phyloP scores from a whole-genome alignment of 192 early-diverging fungal genomes.

The Coemansia nantahalensis region DNA sequence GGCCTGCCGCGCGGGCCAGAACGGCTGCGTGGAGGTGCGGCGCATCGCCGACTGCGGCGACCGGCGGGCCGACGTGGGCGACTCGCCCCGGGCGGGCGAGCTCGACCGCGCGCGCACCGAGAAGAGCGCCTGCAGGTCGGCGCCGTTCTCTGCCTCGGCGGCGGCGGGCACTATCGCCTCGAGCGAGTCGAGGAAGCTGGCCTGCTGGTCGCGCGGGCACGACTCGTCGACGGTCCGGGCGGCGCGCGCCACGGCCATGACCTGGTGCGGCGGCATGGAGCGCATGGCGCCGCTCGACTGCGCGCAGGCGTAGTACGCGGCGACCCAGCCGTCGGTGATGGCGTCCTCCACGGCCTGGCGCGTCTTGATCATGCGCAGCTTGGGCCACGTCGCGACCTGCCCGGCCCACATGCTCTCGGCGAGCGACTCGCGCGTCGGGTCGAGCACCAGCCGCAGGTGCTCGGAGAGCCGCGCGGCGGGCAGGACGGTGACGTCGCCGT shows the following conservation, averaged over 20 bases:
- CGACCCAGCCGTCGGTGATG: constrained; percentile 39
- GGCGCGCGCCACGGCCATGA: constrained; percentile 1
- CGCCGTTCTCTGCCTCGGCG: not conserved
- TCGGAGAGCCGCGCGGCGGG: constrained; percentile 61
- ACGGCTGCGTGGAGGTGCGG: too few relatives aligned
- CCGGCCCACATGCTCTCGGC: constrained; percentile 60
- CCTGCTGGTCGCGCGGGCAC: not conserved
- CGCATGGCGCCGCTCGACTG: constrained; percentile 1
- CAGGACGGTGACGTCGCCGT: constrained; percentile 85
- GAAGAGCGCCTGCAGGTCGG: not conserved
- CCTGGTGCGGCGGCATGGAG: constrained; percentile 6
- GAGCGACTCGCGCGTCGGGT: constrained; percentile 61
- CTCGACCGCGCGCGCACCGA: not conserved
- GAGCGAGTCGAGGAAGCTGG: not conserved
- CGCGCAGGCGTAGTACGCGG: constrained; percentile 13
- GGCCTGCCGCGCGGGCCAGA: too few relatives aligned
- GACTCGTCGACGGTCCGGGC: not conserved
- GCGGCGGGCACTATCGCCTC: not conserved
- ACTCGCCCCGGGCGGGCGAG: too few relatives aligned
- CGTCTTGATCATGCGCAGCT: constrained; percentile 72
- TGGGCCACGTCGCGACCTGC: constrained; percentile 67
- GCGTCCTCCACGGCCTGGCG: constrained; percentile 73
- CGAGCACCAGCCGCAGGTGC: constrained; percentile 61
- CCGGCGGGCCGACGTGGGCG: too few relatives aligned
- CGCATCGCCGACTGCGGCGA: too few relatives aligned